phyloP scores from a whole-genome alignment of 768 basidiomycete species.

The Scleroderma bovista region DNA sequence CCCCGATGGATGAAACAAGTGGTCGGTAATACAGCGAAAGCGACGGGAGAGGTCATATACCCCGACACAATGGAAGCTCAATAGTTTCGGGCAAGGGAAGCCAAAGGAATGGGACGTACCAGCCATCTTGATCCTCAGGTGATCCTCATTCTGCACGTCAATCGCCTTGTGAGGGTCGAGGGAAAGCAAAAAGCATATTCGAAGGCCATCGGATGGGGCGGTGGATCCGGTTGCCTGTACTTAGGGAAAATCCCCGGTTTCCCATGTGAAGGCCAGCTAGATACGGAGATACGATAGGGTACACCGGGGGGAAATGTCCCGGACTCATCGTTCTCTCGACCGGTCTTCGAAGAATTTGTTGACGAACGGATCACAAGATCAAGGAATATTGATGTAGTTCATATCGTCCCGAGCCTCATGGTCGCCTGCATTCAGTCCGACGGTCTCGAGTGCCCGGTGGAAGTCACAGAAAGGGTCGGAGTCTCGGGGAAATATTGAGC shows the following conservation, averaged over 20 bases:
- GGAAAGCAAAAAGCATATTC: constrained; percentile 17
- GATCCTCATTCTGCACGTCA: constrained; percentile 6
- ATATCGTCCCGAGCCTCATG: constrained; percentile 3
- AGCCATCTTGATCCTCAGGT: constrained; percentile 4
- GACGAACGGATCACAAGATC: constrained; percentile 16
- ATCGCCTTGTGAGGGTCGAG: constrained; percentile 9
- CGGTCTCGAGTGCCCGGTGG: constrained; percentile 5
- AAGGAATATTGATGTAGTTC: constrained; percentile 12
- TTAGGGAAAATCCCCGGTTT: constrained; percentile 15
- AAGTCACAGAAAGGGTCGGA: constrained; percentile 9
- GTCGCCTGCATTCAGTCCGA: neutral
- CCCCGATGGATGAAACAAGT: constrained; percentile 15
- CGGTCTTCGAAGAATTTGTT: constrained; percentile 3
- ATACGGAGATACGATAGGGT: constrained; percentile 15
- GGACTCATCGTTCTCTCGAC: constrained; percentile 9
- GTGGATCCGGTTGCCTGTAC: constrained; percentile 14
- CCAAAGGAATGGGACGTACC: neutral
- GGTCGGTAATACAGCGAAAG: constrained; percentile 14
- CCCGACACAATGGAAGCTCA: too few relatives aligned
- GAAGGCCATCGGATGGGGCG: neutral
- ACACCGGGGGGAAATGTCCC: constrained; percentile 18
- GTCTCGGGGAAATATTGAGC: constrained; percentile 13
- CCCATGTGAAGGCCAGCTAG: constrained; percentile 15
- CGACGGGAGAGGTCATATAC: constrained; percentile 10
- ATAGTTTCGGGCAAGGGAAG: neutral